Base-by-base conservation (phyloP, 108 stramenopile genomes). In the Epithemia pelagica region DNA sequence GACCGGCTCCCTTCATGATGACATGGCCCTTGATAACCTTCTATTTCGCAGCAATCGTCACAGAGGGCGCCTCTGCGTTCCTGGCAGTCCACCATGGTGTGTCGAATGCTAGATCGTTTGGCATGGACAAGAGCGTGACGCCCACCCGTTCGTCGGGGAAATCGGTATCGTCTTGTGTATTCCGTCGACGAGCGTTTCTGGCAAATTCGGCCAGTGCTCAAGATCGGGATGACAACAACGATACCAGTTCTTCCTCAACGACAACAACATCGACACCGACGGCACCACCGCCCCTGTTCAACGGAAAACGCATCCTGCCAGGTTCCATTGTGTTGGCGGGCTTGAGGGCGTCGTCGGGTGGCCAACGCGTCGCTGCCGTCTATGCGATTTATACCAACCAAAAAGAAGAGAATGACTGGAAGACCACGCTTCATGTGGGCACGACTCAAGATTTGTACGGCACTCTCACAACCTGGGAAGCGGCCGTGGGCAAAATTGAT, bases 321-420 rank as follows among this genome's bases (percentile, higher is more conserved):
- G 37, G 74, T 58, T 80, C 79, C 51, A 74, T 87, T 10, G 30
- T 92, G 52, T 19, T 67, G 53, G 77, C 73, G 0, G 88, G 88
- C 24, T 55, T 87, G 31, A 74, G 76, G 57, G 83, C 79, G 18
- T 74, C 83, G 59, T 52, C 53, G 8, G 5, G 10, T 15, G 37
- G 37, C 5, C 18, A 1, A 32, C 68, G 75, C 58, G 74, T 88
- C 23, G 85, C 89, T 7, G 92, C 86, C 5, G 87, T 88, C 7
- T 93, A 89, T 74, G 92, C 89, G 30, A 32, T 93, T 3, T 60
- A 86, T 51, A 71, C 75, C 30, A 89, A 85, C 70, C 80, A 88
- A 64, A 71, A 74, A 21, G 79, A 82, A 64, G 73, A 27, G n/a
- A 78, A 81, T 15, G 85, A 84, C 28, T 94, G 89, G 89, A 84